Evolutionary conservation across 495 filamentous ascomycete genomes (phyloP).

Genomic region (Trichocladium uniseriatum): DNA sequence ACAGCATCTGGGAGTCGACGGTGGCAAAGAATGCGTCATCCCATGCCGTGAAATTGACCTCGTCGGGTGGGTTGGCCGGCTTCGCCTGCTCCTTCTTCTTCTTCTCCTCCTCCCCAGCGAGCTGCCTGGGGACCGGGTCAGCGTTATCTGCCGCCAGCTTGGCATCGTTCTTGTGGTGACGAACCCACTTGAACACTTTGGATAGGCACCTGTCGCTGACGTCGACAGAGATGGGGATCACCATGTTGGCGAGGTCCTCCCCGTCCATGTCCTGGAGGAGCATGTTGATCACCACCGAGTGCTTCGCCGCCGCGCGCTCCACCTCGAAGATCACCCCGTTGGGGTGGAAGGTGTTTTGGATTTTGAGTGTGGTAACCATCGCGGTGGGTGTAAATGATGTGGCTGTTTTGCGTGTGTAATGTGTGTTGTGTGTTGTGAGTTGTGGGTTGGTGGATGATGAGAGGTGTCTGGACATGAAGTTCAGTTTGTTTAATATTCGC

Average conservation of each 20-base stretch:
- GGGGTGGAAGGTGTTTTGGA: not conserved
- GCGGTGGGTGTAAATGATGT: no score
- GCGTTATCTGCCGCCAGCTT: no score
- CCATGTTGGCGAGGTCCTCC: not conserved
- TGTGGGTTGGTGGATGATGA: no score
- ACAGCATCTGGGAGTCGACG: not conserved
- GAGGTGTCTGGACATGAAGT: no score
- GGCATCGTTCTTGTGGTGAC: not conserved
- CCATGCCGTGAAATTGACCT: not conserved
- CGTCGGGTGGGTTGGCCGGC: no score
- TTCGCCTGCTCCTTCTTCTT: no score
- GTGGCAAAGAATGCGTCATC: not conserved
- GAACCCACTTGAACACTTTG: not conserved
- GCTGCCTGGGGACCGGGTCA: no score
- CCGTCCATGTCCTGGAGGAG: not conserved
- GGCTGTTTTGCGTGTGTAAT: no score
- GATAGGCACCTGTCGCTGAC: not conserved
- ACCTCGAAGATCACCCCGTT: not conserved
- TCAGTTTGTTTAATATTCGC: no score
- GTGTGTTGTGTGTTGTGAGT: no score
- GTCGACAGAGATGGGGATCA: not conserved
- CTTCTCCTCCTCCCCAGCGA: no score
- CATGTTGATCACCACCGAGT: not conserved
- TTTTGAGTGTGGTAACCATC: not conserved
- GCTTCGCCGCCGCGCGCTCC: not conserved